These are phyloP conservation scores for Paxillus rubicundulus DNA, from an alignment of 768 basidiomycete genomes.

Conservation along the genomic window DNA sequence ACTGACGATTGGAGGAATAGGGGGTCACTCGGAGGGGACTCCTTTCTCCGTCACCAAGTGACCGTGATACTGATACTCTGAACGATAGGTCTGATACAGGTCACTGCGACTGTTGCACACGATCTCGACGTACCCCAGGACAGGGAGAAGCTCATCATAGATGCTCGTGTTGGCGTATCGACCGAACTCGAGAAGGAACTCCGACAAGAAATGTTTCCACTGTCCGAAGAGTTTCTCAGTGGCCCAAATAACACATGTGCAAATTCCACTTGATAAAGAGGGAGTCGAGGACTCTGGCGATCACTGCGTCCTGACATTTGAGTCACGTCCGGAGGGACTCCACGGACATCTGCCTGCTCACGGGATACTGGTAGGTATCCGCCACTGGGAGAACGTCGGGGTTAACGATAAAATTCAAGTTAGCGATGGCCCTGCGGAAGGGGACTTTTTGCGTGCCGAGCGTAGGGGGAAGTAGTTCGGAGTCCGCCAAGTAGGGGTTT, in stretches of 20 bases:
- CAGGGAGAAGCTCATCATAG: too few relatives aligned
- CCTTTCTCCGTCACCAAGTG: background rate
- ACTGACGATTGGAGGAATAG: background rate
- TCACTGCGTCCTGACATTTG: conserved; percentile 32
- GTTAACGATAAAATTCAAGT: conserved; percentile 21
- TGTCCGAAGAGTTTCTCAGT: too few relatives aligned
- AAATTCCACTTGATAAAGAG: conserved; percentile 19
- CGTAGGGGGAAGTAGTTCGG: background rate
- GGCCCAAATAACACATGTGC: conserved; percentile 17
- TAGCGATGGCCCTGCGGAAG: background rate
- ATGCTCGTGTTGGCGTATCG: too few relatives aligned
- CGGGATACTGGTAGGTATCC: conserved; percentile 37
- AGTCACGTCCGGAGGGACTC: conserved; percentile 17
- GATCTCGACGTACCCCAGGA: background rate
- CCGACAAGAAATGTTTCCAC: too few relatives aligned
- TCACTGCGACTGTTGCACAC: background rate
- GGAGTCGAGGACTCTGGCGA: conserved; percentile 15
- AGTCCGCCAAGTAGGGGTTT: conserved; percentile 26
- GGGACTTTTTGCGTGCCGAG: background rate
- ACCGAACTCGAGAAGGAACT: too few relatives aligned
- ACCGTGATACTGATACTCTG: background rate
- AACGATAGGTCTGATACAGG: too few relatives aligned
- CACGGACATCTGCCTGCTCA: conserved; percentile 13
- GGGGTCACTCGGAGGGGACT: background rate
- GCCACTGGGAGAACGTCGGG: conserved; percentile 27